Percentiles rank a stretch among this genome's conserved stretches.
Conservation (phyloP, 768 basidiomycete genomes). For the Lactifluus hygrophoroides region DNA sequence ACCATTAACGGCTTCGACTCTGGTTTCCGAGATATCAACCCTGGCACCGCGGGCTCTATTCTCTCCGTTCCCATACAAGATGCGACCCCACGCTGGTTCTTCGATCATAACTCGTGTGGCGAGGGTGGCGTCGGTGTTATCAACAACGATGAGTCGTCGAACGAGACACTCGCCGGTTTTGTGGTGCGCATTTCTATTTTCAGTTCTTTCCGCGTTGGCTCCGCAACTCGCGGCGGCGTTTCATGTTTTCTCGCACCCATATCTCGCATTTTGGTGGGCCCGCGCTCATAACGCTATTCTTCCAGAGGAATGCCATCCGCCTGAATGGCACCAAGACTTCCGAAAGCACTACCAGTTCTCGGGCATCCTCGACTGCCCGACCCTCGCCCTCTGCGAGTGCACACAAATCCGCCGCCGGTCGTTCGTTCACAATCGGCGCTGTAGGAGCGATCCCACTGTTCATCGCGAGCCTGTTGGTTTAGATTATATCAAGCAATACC, state of each 20-base stretch:
- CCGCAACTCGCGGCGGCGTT: constrained; percentile 6
- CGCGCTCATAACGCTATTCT: background rate
- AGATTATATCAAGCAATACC: background rate
- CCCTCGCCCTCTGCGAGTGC: constrained; percentile 3
- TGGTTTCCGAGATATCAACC: constrained; percentile 39
- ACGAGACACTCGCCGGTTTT: constrained; percentile 35
- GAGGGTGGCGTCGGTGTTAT: constrained; percentile 54
- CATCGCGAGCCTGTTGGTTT: constrained; percentile 10
- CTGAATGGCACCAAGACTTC: constrained; percentile 41
- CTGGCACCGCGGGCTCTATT: constrained; percentile 39
- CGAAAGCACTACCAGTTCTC: background rate
- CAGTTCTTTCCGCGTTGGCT: background rate
- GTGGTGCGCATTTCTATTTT: constrained; percentile 28
- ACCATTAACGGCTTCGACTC: constrained; percentile 55
- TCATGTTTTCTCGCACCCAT: background rate
- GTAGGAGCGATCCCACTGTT: constrained; percentile 9
- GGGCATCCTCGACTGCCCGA: constrained; percentile 7
- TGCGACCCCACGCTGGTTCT: constrained; percentile 50
- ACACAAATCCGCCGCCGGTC: constrained; percentile 4
- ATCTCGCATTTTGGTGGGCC: background rate
- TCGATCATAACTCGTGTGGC: constrained; percentile 45
- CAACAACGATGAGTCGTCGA: constrained; percentile 41
- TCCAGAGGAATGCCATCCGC: constrained; percentile 48
- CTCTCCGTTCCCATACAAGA: constrained; percentile 40
- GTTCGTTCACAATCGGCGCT: background rate